Evolutionary conservation across 1,139 yeast species (phyloP).

Genomic region (Martiniozyma asiatica): DNA sequence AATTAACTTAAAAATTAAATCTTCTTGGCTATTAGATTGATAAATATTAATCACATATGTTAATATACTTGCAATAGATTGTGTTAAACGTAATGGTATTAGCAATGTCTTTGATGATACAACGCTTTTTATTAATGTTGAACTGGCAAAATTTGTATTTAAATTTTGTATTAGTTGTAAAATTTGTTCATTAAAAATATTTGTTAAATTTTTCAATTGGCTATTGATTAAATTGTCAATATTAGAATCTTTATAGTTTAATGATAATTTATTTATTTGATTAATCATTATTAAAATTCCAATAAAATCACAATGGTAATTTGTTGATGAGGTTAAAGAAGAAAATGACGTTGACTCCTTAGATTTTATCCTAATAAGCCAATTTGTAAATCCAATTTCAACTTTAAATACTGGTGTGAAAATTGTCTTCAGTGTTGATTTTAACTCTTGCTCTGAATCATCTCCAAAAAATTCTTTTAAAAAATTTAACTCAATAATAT

Average conservation of each 20-base stretch:
- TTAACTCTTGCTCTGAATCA: slow-evolving; percentile 28
- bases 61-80: slow-evolving; percentile 67
- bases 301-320: slow-evolving; percentile 45
- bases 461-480: slow-evolving; percentile 58
- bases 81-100: slow-evolving; percentile 60
- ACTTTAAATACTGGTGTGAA: slow-evolving; percentile 40
- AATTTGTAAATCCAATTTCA: slow-evolving; percentile 41
- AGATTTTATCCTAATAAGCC: slow-evolving; percentile 31
- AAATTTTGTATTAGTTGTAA: slow-evolving; percentile 69
- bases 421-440: slow-evolving; percentile 33
- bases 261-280: slow-evolving; percentile 50
- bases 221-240: slow-evolving; percentile 61
- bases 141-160: slow-evolving; percentile 27
- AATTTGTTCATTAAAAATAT: slow-evolving; percentile 64
- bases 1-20: slow-evolving; percentile 25
- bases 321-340: neutral
- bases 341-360: too few relatives aligned
- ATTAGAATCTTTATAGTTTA: slow-evolving; percentile 48
- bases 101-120: slow-evolving; percentile 19
- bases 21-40: too few relatives aligned
- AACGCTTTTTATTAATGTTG: slow-evolving; percentile 20
- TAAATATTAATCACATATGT: slow-evolving; percentile 60
- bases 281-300: slow-evolving; percentile 74
- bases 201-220: slow-evolving; percentile 72
- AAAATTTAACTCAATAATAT: slow-evolving; percentile 67